Evolutionary conservation across 805 yeast genomes (phyloP).

Genomic region (Saturnispora mendoncae): DNA sequence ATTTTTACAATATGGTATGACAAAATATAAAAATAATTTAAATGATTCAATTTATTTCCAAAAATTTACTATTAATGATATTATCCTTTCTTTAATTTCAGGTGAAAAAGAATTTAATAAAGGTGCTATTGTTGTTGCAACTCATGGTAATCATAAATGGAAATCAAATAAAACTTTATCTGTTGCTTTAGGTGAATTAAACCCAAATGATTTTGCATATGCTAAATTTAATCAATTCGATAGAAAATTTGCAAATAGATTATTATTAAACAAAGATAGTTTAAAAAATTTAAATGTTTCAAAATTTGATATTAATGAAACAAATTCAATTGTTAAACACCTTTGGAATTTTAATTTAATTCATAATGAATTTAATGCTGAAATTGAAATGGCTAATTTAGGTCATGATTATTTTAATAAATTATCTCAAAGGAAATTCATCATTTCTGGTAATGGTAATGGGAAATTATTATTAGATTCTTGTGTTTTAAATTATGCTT

Average conservation of each 20-base stretch:
- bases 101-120: conserved; percentile 45
- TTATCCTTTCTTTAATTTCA: conserved; percentile 43
- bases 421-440: conserved; percentile 40
- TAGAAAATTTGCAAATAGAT: conserved; percentile 39
- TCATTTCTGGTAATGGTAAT: conserved; percentile 58
- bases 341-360: conserved; percentile 34
- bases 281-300: conserved; percentile 30
- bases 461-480: conserved; percentile 42
- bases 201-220: conserved; percentile 63
- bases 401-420: conserved; percentile 24
- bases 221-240: conserved; percentile 43
- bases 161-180: conserved; percentile 53
- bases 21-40: conserved; percentile 52
- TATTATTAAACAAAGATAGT: conserved; percentile 29
- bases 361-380: conserved; percentile 29
- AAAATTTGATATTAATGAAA: conserved; percentile 38
- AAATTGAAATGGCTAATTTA: conserved; percentile 13
- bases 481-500: conserved; percentile 30
- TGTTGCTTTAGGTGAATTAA: conserved; percentile 34
- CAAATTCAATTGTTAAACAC: conserved; percentile 33
- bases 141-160: conserved; percentile 44
- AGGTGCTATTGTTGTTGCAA: conserved; percentile 62
- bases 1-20: conserved; percentile 42
- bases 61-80: conserved; percentile 55
- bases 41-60: conserved; percentile 49